Evolutionary conservation across 306 rosid species (phyloP).

Genomic region (Purshia tridentata): DNA sequence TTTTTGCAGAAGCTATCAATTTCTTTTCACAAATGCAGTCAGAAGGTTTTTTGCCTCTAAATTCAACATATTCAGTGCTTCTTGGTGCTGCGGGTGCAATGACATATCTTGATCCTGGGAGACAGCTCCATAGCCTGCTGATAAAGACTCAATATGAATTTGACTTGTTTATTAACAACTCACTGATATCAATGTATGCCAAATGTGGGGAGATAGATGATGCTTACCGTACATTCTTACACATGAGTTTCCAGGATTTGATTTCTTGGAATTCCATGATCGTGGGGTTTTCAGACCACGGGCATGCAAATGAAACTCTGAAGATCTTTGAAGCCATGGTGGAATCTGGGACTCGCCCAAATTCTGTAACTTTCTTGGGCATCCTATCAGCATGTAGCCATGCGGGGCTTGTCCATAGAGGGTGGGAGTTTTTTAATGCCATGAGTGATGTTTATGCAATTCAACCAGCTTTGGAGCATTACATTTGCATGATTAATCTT

Average conservation of each 20-base stretch:
- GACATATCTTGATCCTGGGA: constrained; percentile 73
- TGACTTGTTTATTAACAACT: constrained; percentile 64
- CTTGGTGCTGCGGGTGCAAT: constrained; percentile 76
- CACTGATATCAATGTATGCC: constrained; percentile 76
- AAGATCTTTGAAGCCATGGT: constrained; percentile 55
- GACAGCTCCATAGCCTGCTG: constrained; percentile 60
- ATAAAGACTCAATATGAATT: constrained; percentile 43
- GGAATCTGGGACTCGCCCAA: constrained; percentile 43
- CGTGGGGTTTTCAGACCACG: constrained; percentile 67
- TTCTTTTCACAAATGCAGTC: constrained; percentile 53
- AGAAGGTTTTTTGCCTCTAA: constrained; percentile 48
- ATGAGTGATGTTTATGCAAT: constrained; percentile 48
- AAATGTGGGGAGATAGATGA: constrained; percentile 72
- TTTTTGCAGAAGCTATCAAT: constrained; percentile 50
- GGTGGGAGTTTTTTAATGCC: constrained; percentile 46
- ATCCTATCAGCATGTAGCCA: constrained; percentile 70
- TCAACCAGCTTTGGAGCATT: constrained; percentile 68
- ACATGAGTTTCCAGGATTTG: constrained; percentile 49
- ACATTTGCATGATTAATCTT: constrained; percentile 62
- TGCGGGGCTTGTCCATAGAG: constrained; percentile 54
- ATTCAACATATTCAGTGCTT: constrained; percentile 56
- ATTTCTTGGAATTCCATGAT: constrained; percentile 80
- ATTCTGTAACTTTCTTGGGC: constrained; percentile 62
- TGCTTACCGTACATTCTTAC: constrained; percentile 52
- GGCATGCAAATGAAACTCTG: constrained; percentile 42